Percentiles rank a stretch among this genome's conserved stretches.
Conservation (phyloP, 208 protist species). For the Leishmania lainsoni region DNA sequence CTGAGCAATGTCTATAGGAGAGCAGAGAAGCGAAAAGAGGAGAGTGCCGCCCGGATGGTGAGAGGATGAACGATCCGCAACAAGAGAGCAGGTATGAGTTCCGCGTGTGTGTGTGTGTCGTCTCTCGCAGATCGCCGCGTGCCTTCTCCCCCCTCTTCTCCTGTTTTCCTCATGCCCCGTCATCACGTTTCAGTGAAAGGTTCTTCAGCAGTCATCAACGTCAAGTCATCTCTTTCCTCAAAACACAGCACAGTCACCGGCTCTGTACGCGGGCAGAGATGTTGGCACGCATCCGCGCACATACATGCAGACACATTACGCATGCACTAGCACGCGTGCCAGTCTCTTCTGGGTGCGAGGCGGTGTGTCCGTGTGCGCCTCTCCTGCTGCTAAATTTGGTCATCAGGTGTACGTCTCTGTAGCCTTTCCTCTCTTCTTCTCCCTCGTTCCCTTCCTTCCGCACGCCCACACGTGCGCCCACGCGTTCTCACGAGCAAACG, state of each 20-base stretch:
- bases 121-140: not conserved
- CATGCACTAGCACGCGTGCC: not conserved
- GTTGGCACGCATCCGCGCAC: not conserved
- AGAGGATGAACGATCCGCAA: not conserved
- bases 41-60: not conserved
- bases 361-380: not conserved
- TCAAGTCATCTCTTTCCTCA: not conserved
- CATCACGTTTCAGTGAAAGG: not conserved
- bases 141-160: not conserved
- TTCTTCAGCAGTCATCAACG: not conserved
- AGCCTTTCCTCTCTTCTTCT: not conserved
- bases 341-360: not conserved
- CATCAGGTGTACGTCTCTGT: not conserved
- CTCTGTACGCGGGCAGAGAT: not conserved
- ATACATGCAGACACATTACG: not conserved
- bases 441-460: not conserved
- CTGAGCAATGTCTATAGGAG: not conserved
- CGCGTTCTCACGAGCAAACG: not conserved
- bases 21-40: not conserved
- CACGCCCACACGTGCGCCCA: not conserved
- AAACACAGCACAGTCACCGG: not conserved
- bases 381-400: not conserved
- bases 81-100: not conserved
- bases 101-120: too few species aligned
- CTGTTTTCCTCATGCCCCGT: not conserved